Evolutionary conservation across 176 grass and related monocot genomes (phyloP), one percentile per base, ranked within the genome.

Genomic region (Cocos nucifera): DNA sequence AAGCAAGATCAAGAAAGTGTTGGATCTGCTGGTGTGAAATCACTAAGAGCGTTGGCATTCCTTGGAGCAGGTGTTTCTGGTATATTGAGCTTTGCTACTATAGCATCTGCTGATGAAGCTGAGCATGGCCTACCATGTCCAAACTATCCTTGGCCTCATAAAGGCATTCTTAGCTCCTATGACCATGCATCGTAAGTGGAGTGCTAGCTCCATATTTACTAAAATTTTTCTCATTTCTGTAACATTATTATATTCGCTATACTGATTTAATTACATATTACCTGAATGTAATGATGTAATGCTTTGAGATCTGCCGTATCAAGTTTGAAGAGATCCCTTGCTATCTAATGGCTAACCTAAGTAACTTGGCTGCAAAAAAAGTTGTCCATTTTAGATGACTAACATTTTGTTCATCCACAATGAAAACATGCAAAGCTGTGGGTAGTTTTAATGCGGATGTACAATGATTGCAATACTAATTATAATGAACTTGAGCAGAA

Each of bases 81-180:
- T 50, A 25, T 76, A 53, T 29, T 71, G 7, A 51, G 67, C 68
- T n/a, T 48, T 50, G 61, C 65, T 17, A 26, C 69, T 48, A 27
- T 64, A 32, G 58, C 80, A 53, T 67, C 70, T 58, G 55, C 54
- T 59, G 58, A 28, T 49, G 71, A 64, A 44, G 71, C 60, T 63
- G 71, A 64, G 48, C 57, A 72, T 53, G 57, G 26, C 58, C 0
- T 75, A 63, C 9, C 21, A 71, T 71, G 68, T 51, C 79, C 79
- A 59, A 18, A 49, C 30, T 88, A 79, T 63, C 73, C 85, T 57
- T 83, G 85, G 85, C 85, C 85, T 29, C 56, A 57, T 5, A 73
- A 75, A 59, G 80, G 73, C 50, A 63, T 64, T 25, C 71, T 73
- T 24, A 53, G 28, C 25, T 73, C 71, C 26, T 15, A 51, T 9